Conservation (phyloP, 2,329 filamentous ascomycete species). For the Chaetothyriales sp. region DNA sequence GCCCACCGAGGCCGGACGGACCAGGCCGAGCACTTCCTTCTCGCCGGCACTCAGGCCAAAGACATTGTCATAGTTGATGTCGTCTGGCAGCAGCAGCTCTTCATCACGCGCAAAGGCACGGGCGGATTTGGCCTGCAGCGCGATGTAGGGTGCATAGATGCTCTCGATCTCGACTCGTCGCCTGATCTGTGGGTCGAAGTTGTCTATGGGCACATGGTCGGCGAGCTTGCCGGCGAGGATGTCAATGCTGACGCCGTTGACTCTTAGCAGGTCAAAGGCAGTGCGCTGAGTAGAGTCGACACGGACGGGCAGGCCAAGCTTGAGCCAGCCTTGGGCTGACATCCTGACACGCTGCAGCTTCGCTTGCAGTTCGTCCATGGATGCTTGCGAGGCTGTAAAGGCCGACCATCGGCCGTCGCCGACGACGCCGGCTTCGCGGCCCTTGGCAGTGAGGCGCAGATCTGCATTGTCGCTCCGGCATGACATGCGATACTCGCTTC, state of each 20-base stretch:
- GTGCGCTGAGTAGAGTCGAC: slow-evolving; percentile 53
- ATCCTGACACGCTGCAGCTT: slow-evolving; percentile 47
- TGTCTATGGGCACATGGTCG: slow-evolving; percentile 32
- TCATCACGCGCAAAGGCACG: slow-evolving; percentile 64
- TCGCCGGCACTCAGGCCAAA: slow-evolving; percentile 69
- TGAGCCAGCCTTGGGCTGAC: slow-evolving; percentile 52
- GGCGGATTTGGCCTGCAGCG: slow-evolving; percentile 54
- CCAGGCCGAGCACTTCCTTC: slow-evolving; percentile 52
- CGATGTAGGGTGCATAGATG: slow-evolving; percentile 74
- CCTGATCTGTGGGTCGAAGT: slow-evolving; percentile 47
- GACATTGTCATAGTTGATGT: slow-evolving; percentile 63
- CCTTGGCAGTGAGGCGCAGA: slow-evolving; percentile 65
- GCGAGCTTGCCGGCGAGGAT: slow-evolving; percentile 35
- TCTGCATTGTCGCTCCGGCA: slow-evolving; percentile 91
- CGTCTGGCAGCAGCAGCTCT: slow-evolving; percentile 52
- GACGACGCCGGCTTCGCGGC: slow-evolving; percentile 63
- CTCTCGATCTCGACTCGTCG: slow-evolving; percentile 67
- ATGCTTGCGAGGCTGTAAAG: slow-evolving; percentile 51
- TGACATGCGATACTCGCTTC: slow-evolving; percentile 90
- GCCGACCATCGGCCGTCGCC: slow-evolving; percentile 62
- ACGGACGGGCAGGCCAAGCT: slow-evolving; percentile 55
- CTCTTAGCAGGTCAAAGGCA: slow-evolving; percentile 66
- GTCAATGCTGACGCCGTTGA: slow-evolving; percentile 46
- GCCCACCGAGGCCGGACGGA: slow-evolving; percentile 69
- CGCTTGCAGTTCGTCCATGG: slow-evolving; percentile 53